Evolutionary conservation across 2,329 filamentous ascomycete genomes (phyloP).

Genomic region (Aspergillus sp.): DNA sequence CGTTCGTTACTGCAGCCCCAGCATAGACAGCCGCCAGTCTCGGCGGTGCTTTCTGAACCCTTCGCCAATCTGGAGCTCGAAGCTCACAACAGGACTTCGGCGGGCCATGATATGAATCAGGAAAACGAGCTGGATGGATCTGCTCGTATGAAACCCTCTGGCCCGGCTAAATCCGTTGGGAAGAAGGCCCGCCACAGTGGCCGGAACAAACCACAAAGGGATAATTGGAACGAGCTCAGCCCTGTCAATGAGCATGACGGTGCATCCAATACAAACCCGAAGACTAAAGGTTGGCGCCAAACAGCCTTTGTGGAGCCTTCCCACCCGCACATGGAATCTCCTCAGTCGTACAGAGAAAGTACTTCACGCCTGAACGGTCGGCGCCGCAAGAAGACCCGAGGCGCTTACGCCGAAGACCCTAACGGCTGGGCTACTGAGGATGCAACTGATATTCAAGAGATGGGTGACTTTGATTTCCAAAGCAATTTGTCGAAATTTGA

Average conservation of each 20-base stretch:
- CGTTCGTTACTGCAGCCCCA: constrained; percentile 10
- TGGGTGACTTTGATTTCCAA: constrained; percentile 91
- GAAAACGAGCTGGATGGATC: constrained; percentile 11
- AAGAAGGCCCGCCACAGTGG: constrained; percentile 39
- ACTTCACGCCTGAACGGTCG: constrained; percentile 28
- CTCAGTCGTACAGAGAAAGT: constrained; percentile 17
- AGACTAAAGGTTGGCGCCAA: constrained; percentile 58
- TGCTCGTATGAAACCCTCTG: constrained; percentile 10
- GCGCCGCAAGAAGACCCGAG: constrained; percentile 37
- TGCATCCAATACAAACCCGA: constrained; percentile 28
- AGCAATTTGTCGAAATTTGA: constrained; percentile 88
- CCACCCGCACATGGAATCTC: constrained; percentile 31
- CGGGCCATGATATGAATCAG: constrained; percentile 5
- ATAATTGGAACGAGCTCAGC: constrained; percentile 32
- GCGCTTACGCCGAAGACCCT: constrained; percentile 44
- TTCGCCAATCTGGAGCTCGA: constrained; percentile 34
- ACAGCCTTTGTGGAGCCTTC: constrained; percentile 55
- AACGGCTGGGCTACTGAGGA: constrained; percentile 96
- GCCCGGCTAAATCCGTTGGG: constrained; percentile 15
- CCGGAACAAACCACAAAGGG: constrained; percentile 38
- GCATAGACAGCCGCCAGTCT: constrained; percentile 20
- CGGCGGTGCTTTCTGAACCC: constrained; percentile 36
- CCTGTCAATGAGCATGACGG: constrained; percentile 24
- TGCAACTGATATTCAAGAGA: constrained; percentile 84
- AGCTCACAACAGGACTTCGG: constrained; percentile 13